These are phyloP conservation scores for Heliophila coronopifolia DNA, from an alignment of 441 rosid species.

Conservation along the genomic window DNA sequence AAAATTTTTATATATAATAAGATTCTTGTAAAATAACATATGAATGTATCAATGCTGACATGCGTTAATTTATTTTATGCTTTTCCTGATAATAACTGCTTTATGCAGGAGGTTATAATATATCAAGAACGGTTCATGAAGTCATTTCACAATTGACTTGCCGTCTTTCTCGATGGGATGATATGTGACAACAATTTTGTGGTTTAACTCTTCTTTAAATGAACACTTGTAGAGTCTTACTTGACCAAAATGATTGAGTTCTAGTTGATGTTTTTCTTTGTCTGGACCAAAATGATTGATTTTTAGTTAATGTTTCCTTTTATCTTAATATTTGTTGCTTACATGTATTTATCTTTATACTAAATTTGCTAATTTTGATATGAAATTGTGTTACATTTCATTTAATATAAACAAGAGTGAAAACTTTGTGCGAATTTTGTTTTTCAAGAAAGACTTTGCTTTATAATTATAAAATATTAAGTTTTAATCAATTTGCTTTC, in stretches of 20 bases:
- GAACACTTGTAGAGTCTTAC: neutral
- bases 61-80: neutral
- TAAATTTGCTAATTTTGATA: too few species aligned
- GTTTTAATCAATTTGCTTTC: too few species aligned
- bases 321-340: too few species aligned
- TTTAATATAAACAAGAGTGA: too few species aligned
- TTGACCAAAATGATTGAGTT: neutral
- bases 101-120: constrained; percentile 69
- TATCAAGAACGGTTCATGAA: constrained; percentile 84
- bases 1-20: neutral
- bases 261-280: neutral
- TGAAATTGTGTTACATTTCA: too few species aligned
- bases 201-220: constrained; percentile 1
- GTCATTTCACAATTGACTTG: constrained; percentile 71
- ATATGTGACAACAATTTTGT: constrained; percentile 43
- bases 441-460: too few species aligned
- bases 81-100: constrained; percentile 58
- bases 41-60: neutral
- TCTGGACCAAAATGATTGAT: neutral
- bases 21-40: neutral
- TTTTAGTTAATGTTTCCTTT: neutral
- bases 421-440: too few species aligned
- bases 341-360: too few species aligned
- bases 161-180: constrained; percentile 92
- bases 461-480: too few species aligned